Conservation (phyloP, 192 early-diverging fungal genomes). For the Coemansia sp. region DNA sequence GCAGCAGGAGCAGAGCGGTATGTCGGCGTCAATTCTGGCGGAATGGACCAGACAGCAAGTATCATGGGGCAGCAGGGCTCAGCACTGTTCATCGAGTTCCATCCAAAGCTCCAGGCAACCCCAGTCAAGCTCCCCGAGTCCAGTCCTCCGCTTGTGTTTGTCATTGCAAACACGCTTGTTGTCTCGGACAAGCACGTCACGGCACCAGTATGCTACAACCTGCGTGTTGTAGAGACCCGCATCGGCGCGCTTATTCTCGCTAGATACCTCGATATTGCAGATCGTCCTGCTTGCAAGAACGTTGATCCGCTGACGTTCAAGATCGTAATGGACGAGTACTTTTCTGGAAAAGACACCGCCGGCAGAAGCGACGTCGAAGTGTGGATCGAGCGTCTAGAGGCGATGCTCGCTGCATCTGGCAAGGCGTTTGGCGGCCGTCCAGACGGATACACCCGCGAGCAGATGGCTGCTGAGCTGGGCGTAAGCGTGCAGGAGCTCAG, state of each 20-base stretch:
- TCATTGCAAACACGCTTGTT: constrained; percentile 88
- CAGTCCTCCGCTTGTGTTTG: constrained; percentile 64
- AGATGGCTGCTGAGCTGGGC: constrained; percentile 41
- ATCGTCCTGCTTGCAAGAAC: constrained; percentile 49
- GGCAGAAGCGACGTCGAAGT: constrained; percentile 5
- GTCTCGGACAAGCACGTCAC: constrained; percentile 84
- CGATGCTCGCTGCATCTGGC: constrained; percentile 22
- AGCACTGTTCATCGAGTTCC: constrained; percentile 83
- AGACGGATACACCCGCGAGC: constrained; percentile 37
- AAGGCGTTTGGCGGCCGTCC: constrained; percentile 22
- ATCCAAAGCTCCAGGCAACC: constrained; percentile 64
- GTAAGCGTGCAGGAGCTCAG: constrained; percentile 48
- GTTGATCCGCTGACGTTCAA: constrained; percentile 63
- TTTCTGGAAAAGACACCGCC: not conserved
- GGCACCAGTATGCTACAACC: constrained; percentile 86
- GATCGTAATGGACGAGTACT: constrained; percentile 37
- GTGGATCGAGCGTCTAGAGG: constrained; percentile 36
- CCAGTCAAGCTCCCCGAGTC: constrained; percentile 67
- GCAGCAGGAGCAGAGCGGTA: constrained; percentile 79
- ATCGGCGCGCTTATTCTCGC: constrained; percentile 70
- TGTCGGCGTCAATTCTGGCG: constrained; percentile 76
- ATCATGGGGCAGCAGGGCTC: constrained; percentile 73
- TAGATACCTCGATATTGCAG: constrained; percentile 49
- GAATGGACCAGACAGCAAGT: constrained; percentile 93
- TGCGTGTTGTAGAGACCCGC: constrained; percentile 89